A percentile compares a stretch with the other conserved stretches of the same genome.
Evolutionary conservation across 768 basidiomycete species (phyloP).

Genomic region (Mrakia frigida): DNA sequence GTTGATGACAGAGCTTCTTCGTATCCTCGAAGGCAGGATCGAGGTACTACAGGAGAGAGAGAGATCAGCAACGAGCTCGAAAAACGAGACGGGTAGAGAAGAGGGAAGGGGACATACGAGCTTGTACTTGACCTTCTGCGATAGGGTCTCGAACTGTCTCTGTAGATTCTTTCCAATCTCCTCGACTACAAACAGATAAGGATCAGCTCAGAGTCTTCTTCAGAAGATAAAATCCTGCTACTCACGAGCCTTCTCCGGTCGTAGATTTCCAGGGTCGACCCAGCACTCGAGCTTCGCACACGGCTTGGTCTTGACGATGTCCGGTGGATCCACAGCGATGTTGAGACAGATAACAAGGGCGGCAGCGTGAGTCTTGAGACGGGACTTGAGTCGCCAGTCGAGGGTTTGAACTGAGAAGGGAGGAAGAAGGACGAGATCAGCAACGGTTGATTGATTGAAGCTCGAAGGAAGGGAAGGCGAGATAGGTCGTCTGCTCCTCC

Average conservation of each 20-base stretch:
- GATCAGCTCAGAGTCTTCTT: neutral
- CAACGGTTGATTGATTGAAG: neutral
- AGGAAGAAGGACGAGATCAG: neutral
- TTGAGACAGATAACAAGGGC: slow-evolving; percentile 83
- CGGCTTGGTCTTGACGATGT: slow-evolving; percentile 93
- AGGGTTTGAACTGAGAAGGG: slow-evolving; percentile 40
- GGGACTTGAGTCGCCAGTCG: slow-evolving; percentile 79
- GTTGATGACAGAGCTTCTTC: slow-evolving; percentile 71
- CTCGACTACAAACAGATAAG: slow-evolving; percentile 13
- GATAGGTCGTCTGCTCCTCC: neutral
- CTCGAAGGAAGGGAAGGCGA: no score
- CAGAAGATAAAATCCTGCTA: slow-evolving; percentile 36
- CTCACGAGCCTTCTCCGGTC: slow-evolving; percentile 86
- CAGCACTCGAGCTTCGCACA: slow-evolving; percentile 93
- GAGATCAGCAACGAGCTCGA: neutral
- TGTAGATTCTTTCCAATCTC: slow-evolving; percentile 55
- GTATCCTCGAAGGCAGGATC: slow-evolving; percentile 94
- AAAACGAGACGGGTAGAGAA: neutral
- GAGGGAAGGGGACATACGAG: slow-evolving; percentile 42
- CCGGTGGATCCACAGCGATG: slow-evolving; percentile 96
- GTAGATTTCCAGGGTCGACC: slow-evolving; percentile 92
- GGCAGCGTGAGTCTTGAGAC: slow-evolving; percentile 85
- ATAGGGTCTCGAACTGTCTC: slow-evolving; percentile 92
- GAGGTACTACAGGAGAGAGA: slow-evolving; percentile 55
- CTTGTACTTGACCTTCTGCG: slow-evolving; percentile 89